These are phyloP conservation scores for Fremontodendron californicum DNA, from an alignment of 345 rosid species.

Conservation along the genomic window DNA sequence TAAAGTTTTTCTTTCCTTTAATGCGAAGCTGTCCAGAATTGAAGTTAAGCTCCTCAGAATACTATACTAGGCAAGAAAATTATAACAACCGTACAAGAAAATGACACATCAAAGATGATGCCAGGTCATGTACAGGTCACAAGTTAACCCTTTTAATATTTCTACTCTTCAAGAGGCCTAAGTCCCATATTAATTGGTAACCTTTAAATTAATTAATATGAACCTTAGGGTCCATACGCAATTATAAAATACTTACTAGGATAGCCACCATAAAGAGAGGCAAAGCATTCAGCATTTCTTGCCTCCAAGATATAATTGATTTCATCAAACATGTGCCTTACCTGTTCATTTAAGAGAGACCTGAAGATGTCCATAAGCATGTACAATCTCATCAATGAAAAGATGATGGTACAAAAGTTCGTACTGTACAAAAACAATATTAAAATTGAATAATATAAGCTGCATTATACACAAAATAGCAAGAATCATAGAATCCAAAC, in stretches of 20 bases:
- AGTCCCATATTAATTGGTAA: neutral
- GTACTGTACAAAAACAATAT: neutral
- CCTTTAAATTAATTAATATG: neutral
- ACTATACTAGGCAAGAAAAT: constrained; percentile 2
- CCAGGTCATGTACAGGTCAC: neutral
- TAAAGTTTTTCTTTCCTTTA: neutral
- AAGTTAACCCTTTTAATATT: neutral
- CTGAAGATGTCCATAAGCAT: constrained; percentile 43
- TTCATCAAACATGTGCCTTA: constrained; percentile 98
- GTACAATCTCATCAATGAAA: constrained; percentile 23
- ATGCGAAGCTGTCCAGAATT: neutral
- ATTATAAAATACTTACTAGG: constrained; percentile 40
- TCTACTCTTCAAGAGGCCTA: neutral
- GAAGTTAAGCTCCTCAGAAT: neutral
- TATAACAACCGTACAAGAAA: constrained; percentile 1
- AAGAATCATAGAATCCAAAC: neutral
- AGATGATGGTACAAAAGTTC: constrained; percentile 11
- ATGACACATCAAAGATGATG: neutral
- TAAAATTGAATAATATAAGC: neutral
- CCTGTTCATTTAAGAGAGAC: constrained; percentile 69
- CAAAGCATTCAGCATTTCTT: constrained; percentile 92
- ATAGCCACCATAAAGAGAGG: constrained; percentile 60
- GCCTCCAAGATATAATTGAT: constrained; percentile 86
- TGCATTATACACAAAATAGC: neutral
- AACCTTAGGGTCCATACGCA: neutral